These are phyloP conservation scores for Penicillium arizonense DNA, from an alignment of 495 filamentous ascomycete species.

Conservation along the genomic window DNA sequence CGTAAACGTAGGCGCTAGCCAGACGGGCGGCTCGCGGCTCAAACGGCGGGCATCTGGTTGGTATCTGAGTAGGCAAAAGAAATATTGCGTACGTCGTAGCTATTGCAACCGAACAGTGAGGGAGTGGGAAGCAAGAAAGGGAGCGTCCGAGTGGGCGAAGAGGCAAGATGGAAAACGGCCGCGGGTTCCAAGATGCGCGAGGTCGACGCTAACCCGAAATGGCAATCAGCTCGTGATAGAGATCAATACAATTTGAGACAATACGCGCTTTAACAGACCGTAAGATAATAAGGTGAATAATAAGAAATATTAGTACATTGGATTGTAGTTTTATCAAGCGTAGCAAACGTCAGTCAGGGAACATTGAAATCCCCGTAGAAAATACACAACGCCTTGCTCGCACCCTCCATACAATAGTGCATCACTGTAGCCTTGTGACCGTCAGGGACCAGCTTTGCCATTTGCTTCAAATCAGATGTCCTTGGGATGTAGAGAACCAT, in stretches of 20 bases:
- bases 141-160: too few relatives aligned
- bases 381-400: conserved; percentile 73
- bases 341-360: conserved; percentile 5
- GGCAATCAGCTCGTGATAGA: background rate
- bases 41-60: conserved; percentile 12
- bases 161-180: too few relatives aligned
- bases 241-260: background rate
- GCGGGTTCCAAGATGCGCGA: too few relatives aligned
- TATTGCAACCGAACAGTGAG: background rate
- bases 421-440: conserved; percentile 63
- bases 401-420: conserved; percentile 89
- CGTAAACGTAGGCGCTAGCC: conserved; percentile 4
- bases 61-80: background rate
- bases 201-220: too few relatives aligned
- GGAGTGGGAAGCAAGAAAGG: too few relatives aligned
- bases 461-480: conserved; percentile 80
- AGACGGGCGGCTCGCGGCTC: conserved; percentile 3
- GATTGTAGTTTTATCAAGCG: background rate
- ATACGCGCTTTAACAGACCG: too few relatives aligned
- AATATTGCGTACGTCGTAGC: background rate
- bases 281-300: background rate
- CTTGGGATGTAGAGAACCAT: conserved; percentile 83
- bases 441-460: conserved; percentile 61
- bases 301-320: background rate
- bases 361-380: conserved; percentile 50